Evolutionary conservation across 768 basidiomycete species (phyloP).

Genomic region (Podaxis sp.): DNA sequence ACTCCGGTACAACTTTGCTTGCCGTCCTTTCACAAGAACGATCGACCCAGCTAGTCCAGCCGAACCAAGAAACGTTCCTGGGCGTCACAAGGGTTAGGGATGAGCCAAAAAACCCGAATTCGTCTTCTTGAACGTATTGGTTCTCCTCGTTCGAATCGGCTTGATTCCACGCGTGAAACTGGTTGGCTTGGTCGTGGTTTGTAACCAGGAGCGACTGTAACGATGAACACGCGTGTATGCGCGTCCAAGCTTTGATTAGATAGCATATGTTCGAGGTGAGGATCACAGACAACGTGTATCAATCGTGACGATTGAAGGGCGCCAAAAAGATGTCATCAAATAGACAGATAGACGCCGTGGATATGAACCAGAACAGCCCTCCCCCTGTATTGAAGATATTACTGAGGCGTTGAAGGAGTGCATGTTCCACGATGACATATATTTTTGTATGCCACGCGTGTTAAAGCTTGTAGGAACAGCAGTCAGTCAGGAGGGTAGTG

Average conservation of each 20-base stretch:
- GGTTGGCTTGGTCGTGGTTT: constrained; percentile 10
- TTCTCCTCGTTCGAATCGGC: constrained; percentile 2
- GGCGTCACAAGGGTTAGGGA: not conserved
- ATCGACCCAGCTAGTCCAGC: not conserved
- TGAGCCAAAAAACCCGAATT: not conserved
- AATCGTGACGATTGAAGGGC: not conserved
- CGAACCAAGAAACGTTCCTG: constrained; percentile 5
- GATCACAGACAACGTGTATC: constrained; percentile 14
- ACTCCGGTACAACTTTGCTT: not conserved
- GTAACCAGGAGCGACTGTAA: not conserved
- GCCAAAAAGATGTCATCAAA: not conserved
- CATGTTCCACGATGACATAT: not conserved
- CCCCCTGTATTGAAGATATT: not conserved
- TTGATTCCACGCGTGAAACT: constrained; percentile 7
- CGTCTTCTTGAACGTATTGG: not conserved
- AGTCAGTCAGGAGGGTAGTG: not conserved
- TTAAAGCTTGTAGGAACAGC: not conserved
- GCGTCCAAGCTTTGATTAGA: constrained; percentile 5
- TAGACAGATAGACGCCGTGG: constrained; percentile 2
- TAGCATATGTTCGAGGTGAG: constrained; percentile 13
- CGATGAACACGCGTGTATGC: constrained; percentile 5
- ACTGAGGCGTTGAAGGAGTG: not conserved
- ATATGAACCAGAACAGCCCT: not conserved
- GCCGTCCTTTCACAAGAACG: not conserved
- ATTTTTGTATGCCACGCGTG: not conserved